Evolutionary conservation across 176 grass and related monocot genomes (phyloP).

Genomic region (Triticum turgidum): DNA sequence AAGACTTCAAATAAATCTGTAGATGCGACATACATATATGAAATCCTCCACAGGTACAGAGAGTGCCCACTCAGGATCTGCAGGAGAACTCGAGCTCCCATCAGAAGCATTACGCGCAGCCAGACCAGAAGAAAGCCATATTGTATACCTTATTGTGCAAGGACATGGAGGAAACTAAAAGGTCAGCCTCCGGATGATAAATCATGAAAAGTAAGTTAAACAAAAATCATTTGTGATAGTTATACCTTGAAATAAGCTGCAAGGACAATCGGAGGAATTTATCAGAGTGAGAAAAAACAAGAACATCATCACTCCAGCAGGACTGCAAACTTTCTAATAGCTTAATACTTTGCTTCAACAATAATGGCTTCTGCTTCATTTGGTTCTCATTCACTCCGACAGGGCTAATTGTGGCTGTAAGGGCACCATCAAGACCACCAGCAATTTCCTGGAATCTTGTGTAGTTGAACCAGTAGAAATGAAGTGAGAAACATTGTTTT

Average conservation of each 20-base stretch:
- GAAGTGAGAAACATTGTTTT: slow-evolving; percentile 18
- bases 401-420: slow-evolving; percentile 57
- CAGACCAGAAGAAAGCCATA: slow-evolving; percentile 91
- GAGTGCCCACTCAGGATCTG: slow-evolving; percentile 75
- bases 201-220: slow-evolving; percentile 14
- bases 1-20: background rate
- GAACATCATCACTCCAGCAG: slow-evolving; percentile 94
- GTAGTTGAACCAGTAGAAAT: slow-evolving; percentile 35
- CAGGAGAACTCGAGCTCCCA: slow-evolving; percentile 44
- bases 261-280: slow-evolving; percentile 93
- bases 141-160: slow-evolving; percentile 68
- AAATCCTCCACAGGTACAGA: slow-evolving; percentile 84
- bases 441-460: slow-evolving; percentile 99
- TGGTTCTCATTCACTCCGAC: slow-evolving; percentile 42
- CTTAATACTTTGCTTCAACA: slow-evolving; percentile 85
- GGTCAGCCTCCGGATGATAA: slow-evolving; percentile 14
- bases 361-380: slow-evolving; percentile 34
- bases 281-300: slow-evolving; percentile 86
- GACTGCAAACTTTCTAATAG: slow-evolving; percentile 83
- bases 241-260: slow-evolving; percentile 94
- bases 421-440: slow-evolving; percentile 76
- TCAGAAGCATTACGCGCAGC: slow-evolving; percentile 53
- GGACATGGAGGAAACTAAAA: slow-evolving; percentile 7
- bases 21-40: slow-evolving; percentile 70
- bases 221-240: background rate